Evolutionary conservation across 495 filamentous ascomycete species (phyloP), one percentile per base, ranked within the genome.

Genomic region (Talaromyces liani): DNA sequence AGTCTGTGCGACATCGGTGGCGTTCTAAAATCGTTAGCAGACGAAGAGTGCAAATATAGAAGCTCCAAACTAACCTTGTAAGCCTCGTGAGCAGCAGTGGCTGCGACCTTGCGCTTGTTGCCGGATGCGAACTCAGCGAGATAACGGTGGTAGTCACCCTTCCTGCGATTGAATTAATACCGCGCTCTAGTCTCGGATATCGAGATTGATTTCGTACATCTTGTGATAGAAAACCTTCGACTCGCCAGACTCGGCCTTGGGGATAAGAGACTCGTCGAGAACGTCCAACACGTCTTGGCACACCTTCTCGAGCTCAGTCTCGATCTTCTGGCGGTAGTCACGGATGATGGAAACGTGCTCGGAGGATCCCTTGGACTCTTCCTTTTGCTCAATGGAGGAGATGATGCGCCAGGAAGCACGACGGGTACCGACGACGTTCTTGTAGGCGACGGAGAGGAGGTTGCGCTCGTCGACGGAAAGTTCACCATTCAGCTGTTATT

Each of bases 141-240:
- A 82, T 98, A 98, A 75, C 94, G 95, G 84, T 98, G 93, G 82
- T 98, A 98, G 74, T 98, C 94, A 80, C 94, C 94, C 90, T 98
- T 98, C 94, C 94, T 98, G 69, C 75, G 72, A 67, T 31, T 51
- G 36, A 49, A 68, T 63, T 61, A 27, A 55, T 62, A 24, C 69
- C 62, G 25, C 1, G 29, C 6, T 24, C 14, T 27, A 22, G 14
- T 2, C 16, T 10, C 24, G 7, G 24, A 39, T 8, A 4, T 25
- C 3, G 6, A 22, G n/a, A 47, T 16, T 7, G 27, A 16, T 41
- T 49, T 45, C 91, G 63, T 79, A 98, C 94, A 99, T 99, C 89
- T 99, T 99, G 89, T 97, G 96, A 83, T 99, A 99, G 78, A 99
- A 99, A 70, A 99, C 94, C 86, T 97, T 98, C 71, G 92, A 97